Conservation (phyloP, 345 rosid genomes). For the Pistacia vera region DNA sequence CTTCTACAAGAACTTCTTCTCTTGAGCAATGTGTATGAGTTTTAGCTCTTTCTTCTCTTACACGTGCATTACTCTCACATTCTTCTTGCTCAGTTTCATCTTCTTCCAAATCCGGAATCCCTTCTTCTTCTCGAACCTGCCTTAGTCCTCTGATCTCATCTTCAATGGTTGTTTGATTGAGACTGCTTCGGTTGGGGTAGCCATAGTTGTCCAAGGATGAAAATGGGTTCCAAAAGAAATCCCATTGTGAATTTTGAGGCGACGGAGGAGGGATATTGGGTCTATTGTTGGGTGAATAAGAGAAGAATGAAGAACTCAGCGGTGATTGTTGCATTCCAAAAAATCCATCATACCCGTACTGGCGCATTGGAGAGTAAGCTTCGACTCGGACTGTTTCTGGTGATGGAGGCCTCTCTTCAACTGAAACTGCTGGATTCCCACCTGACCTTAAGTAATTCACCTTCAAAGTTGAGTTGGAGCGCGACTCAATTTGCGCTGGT, state of each 20-base stretch:
- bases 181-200: constrained; percentile 53
- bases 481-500: constrained; percentile 41
- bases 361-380: constrained; percentile 59
- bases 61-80: constrained; percentile 35
- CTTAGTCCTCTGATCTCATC: constrained; percentile 82
- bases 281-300: constrained; percentile 49
- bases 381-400: constrained; percentile 72
- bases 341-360: constrained; percentile 57
- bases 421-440: constrained; percentile 64
- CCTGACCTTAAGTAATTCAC: constrained; percentile 69
- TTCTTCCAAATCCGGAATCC: constrained; percentile 90
- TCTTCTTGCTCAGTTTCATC: constrained; percentile 69
- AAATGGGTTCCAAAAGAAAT: constrained; percentile 96
- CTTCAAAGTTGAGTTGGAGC: constrained; percentile 53
- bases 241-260: constrained; percentile 94
- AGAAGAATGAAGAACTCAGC: constrained; percentile 42
- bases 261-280: constrained; percentile 78
- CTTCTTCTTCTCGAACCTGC: constrained; percentile 96
- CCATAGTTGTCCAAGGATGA: constrained; percentile 86
- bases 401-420: constrained; percentile 75
- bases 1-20: constrained; percentile 81
- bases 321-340: constrained; percentile 64
- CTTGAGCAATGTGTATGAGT: constrained; percentile 28
- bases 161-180: constrained; percentile 64
- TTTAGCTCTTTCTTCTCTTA: constrained; percentile 36